Evolutionary conservation across 129 eudicot genomes (phyloP).

Genomic region (Flaveria ramosissima): DNA sequence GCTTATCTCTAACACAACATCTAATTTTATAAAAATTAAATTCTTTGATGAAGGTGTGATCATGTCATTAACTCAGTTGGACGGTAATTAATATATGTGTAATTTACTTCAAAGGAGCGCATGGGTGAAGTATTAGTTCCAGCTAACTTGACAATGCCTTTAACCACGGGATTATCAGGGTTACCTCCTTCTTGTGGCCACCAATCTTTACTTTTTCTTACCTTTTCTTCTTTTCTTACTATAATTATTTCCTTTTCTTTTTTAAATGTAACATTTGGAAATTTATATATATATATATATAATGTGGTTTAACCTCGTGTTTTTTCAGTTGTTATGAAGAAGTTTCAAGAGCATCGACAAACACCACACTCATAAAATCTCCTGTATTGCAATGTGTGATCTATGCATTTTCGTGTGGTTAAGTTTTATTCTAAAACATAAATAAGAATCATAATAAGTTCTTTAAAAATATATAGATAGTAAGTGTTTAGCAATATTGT

Average conservation of each 20-base stretch:
- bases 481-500: too few species aligned
- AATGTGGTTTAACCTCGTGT: neutral
- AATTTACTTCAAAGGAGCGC: neutral
- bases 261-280: neutral
- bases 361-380: too few species aligned
- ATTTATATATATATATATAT: too few species aligned
- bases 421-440: too few species aligned
- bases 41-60: too few species aligned
- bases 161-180: constrained; percentile 38
- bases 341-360: too few species aligned
- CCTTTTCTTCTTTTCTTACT: neutral
- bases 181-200: constrained; percentile 28
- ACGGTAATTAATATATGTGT: neutral
- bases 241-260: too few species aligned
- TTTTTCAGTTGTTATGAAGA: neutral
- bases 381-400: too few species aligned
- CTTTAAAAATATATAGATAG: neutral
- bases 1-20: too few species aligned
- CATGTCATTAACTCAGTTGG: too few species aligned
- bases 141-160: constrained; percentile 32
- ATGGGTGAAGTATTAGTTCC: constrained; percentile 1
- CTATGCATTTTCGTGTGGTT: too few species aligned
- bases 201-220: constrained; percentile 11
- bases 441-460: too few species aligned
- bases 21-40: neutral